Percentiles rank a stretch among this genome's conserved stretches.
Evolutionary conservation across 208 protist species (phyloP).

Genomic region (Acanthamoeba sp.): DNA sequence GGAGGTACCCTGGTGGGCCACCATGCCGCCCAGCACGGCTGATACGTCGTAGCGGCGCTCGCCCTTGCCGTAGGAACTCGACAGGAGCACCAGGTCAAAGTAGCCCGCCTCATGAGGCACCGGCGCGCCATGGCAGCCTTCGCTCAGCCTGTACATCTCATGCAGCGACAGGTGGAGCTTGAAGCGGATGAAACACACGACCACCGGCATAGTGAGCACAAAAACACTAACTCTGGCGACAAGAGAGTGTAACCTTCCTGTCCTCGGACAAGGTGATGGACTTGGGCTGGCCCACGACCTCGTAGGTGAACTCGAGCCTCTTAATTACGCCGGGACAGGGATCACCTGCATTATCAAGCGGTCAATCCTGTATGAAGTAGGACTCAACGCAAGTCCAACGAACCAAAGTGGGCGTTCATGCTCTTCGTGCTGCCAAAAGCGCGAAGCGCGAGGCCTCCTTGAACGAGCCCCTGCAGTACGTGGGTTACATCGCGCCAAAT

Average conservation of each 20-base stretch:
- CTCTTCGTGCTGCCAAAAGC: background rate
- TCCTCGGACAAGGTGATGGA: background rate
- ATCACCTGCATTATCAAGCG: background rate
- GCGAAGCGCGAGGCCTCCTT: slow-evolving; percentile 51
- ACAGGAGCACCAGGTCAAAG: background rate
- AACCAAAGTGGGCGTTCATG: slow-evolving; percentile 55
- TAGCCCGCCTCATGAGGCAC: background rate
- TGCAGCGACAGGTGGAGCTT: background rate
- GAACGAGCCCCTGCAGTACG: slow-evolving; percentile 7
- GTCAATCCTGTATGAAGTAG: too few species aligned
- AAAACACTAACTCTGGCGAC: too few species aligned
- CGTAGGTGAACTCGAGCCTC: slow-evolving; percentile 30
- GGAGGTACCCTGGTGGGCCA: background rate
- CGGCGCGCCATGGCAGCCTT: background rate
- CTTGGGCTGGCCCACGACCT: background rate
- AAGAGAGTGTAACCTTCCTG: background rate
- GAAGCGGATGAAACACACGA: too few species aligned
- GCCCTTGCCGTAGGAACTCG: slow-evolving; percentile 29
- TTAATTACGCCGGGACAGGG: background rate
- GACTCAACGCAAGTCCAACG: too few species aligned
- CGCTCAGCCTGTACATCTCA: background rate
- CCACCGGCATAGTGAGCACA: too few species aligned
- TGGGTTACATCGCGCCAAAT: background rate
- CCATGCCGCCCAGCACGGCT: background rate
- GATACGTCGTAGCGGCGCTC: background rate